A percentile compares a stretch with the other conserved stretches of the same genome.
Conservation (phyloP, 306 rosid species). For the Biancaea sappan region DNA sequence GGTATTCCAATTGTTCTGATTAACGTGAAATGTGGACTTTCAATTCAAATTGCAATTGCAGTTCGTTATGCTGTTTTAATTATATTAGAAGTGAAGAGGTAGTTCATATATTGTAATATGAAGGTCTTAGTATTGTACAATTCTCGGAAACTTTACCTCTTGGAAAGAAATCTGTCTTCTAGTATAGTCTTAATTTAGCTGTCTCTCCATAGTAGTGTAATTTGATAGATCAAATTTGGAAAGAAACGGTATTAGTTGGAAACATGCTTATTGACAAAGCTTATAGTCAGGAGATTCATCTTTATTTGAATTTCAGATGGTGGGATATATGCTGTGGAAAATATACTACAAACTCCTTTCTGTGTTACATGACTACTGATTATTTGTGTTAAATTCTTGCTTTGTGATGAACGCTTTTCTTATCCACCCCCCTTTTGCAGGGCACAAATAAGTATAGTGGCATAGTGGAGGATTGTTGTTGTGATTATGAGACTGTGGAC, state of each 20-base stretch:
- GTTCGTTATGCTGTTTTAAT: not conserved
- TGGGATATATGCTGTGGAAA: not conserved
- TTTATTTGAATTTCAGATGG: not conserved
- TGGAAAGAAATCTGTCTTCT: not conserved
- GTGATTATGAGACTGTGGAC: slow-evolving; percentile 70
- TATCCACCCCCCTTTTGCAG: slow-evolving; percentile 32
- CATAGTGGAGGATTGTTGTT: slow-evolving; percentile 73
- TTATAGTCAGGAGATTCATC: not conserved
- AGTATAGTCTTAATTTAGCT: not conserved
- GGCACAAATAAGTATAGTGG: slow-evolving; percentile 57
- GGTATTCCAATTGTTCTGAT: not conserved
- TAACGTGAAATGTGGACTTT: slow-evolving; percentile 8
- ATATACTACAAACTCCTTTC: not conserved
- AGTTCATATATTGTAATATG: too few species aligned
- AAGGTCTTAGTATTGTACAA: not conserved
- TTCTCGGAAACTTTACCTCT: not conserved
- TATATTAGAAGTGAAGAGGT: too few species aligned
- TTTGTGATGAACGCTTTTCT: not conserved
- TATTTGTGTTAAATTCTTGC: not conserved
- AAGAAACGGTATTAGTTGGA: not conserved
- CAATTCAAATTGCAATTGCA: slow-evolving; percentile 12
- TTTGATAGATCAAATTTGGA: not conserved
- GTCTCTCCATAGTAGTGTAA: not conserved
- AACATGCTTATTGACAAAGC: not conserved
- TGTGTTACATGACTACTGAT: not conserved